Base-by-base conservation (phyloP, 225 moss, liverwort and hornwort species). In the Rhytidiadelphus loreus region DNA sequence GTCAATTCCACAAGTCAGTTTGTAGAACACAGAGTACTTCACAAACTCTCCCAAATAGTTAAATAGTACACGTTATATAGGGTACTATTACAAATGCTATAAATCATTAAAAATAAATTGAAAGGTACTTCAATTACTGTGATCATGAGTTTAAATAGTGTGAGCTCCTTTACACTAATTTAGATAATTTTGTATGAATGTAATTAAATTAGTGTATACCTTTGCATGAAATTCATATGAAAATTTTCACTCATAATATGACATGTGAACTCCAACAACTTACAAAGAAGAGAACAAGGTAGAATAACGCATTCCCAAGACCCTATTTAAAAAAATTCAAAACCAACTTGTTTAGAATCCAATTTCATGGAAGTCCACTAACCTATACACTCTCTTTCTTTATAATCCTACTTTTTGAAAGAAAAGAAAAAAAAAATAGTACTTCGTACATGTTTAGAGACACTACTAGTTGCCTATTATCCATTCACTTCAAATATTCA, bases 361-460 rank as follows among this genome's bases (percentile, higher is more conserved):
- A 77, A 23, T 24, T 37, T 0, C 0, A 22, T 0, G 22, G 2
- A 76, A 23, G 8, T 8, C 3, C 0, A 52, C 2, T 23, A 0
- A 14, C 5, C 5, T 48, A 20, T 22, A 0, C 6, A 18, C 6
- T 35, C 8, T 53, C 23, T 0, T 76, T 53, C 8, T 1, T 53
- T 52, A 2, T 0, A 53, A 13, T 75, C 21, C 6, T 35, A 76
- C 0, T 22, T 8, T 15, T 24, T 15, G 15, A 48, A n/a, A n/a
- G n/a, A n/a, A n/a, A n/a, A n/a, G n/a, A n/a, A n/a, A n/a, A n/a
- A n/a, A n/a, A n/a, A n/a, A n/a, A n/a, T n/a, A n/a, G 48, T 48
- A 48, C 48, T 48, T 11, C 48, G 1, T 53, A 53, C 23, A 23
- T 77, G 1, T 52, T 8, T 13, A 52, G 3, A 3, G 35, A 52